Conservation (phyloP, 2,329 filamentous ascomycete genomes). For the Colletotrichum spinosum region DNA sequence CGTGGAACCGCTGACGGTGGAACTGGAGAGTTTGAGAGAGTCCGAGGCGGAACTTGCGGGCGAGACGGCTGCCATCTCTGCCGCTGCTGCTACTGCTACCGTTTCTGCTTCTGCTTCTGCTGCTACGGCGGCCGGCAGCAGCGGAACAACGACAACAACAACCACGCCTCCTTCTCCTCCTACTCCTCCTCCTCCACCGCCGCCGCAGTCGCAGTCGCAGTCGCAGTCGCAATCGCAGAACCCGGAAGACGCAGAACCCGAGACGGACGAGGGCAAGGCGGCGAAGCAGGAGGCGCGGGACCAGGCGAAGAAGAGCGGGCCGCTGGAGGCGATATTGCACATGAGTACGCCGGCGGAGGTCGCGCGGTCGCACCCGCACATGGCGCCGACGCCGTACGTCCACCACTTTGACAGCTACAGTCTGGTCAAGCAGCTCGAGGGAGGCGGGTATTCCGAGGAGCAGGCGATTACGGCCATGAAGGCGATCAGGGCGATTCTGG, state of each 20-base stretch:
- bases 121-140: constrained; percentile 11
- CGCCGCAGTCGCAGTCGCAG: constrained; percentile 5
- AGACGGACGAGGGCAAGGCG: constrained; percentile 41
- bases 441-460: constrained; percentile 75
- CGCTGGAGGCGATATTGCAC: constrained; percentile 63
- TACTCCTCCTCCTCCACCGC: neutral
- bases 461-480: constrained; percentile 94
- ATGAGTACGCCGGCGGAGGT: constrained; percentile 57
- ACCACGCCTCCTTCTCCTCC: neutral
- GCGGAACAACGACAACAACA: constrained; percentile 34
- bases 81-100: neutral
- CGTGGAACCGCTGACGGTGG: constrained; percentile 62
- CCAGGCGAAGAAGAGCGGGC: constrained; percentile 57
- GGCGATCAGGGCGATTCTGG: constrained; percentile 81
- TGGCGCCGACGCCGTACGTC: constrained; percentile 81
- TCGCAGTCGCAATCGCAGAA: constrained; percentile 11
- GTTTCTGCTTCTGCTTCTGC: neutral
- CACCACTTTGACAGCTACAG: constrained; percentile 98
- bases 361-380: constrained; percentile 70
- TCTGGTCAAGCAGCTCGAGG: constrained; percentile 82
- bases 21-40: constrained; percentile 38
- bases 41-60: constrained; percentile 39
- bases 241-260: neutral
- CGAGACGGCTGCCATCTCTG: neutral
- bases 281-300: constrained; percentile 45